phyloP scores from a whole-genome alignment of 2,329 filamentous ascomycete genomes.

The Nothopassalora personata region DNA sequence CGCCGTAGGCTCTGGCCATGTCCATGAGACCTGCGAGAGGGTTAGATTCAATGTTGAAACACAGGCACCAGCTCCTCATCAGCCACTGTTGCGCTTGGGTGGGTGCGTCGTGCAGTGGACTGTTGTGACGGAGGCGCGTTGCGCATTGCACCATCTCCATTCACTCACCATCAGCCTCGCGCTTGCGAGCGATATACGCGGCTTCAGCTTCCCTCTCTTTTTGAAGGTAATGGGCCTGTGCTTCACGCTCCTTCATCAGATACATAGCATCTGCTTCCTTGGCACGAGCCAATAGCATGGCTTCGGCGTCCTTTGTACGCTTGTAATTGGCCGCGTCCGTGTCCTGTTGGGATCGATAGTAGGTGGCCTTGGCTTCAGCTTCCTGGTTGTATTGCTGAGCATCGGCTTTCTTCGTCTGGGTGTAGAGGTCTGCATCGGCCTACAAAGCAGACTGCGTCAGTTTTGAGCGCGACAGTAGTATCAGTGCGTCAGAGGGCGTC shows the following conservation, averaged over 20 bases:
- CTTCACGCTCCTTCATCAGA: constrained; percentile 41
- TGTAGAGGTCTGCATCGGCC: constrained; percentile 53
- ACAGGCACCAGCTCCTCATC: no score
- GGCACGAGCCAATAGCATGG: constrained; percentile 14
- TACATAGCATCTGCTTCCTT: constrained; percentile 33
- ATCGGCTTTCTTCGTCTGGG: constrained; percentile 49
- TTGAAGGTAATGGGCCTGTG: constrained; percentile 23
- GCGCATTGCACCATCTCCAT: neutral
- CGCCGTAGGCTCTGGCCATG: constrained; percentile 75
- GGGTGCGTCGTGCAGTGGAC: no score
- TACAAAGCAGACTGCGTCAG: neutral
- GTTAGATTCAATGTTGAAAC: no score
- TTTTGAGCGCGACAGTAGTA: constrained; percentile 37
- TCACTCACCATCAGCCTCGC: constrained; percentile 62
- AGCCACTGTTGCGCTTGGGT: no score
- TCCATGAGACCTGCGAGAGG: constrained; percentile 50
- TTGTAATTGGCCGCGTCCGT: constrained; percentile 39
- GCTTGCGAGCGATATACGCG: constrained; percentile 55
- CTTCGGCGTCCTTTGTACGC: constrained; percentile 31
- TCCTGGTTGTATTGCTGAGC: constrained; percentile 55
- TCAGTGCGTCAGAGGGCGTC: neutral
- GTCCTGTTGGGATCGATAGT: constrained; percentile 36
- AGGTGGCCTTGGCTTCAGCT: constrained; percentile 53
- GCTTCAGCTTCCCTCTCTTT: constrained; percentile 42
- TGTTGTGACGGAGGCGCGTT: neutral